Evolutionary conservation across 208 protist species (phyloP), one percentile per base, ranked within the genome.

Genomic region (Trichomonas vaginalis): DNA sequence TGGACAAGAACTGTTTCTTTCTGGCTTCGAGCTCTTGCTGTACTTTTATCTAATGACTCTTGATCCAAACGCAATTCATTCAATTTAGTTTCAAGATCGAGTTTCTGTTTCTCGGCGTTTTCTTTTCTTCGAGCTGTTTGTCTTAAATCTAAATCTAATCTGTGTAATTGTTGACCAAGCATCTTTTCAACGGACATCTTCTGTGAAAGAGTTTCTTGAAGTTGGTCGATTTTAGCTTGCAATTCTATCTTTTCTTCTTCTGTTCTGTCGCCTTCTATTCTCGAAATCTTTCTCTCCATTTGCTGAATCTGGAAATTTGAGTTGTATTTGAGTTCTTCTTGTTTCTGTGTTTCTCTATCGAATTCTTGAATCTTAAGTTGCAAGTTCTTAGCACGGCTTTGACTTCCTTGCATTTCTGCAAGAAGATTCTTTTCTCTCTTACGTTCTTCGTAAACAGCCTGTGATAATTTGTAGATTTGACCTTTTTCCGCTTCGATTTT

Each of bases 241-340:
- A 88, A 48, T 17, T 88, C 82, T 9, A 88, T 47, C 37, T 88
- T 88, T 47, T 88, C 82, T 88, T 88, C 82, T 48, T 88, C 82
- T 17, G 82, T 88, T 88, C 82, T 47, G 8, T 88, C 82, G n/a
- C 82, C 82, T 88, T 88, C 82, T 35, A 88, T 88, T 23, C 82
- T 4, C 0, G 82, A 45, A 8, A 88, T 88, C 82, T 95, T 95
- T 70, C 88, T 51, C 47, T 95, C 88, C 45, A 95, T 51, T 51
- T 95, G 88, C 40, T 95, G 88, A 15, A 95, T 95, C 40, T 95
- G 88, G 49, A 95, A 95, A 39, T 95, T 70, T 37, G 49, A 95
- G 37, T 70, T 79, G 23, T 95, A 95, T 39, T 51, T 39, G 6
- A 42, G 32, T 95, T 95, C 88, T 46, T 45, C 23, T 51, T 95